A percentile compares a stretch with the other conserved stretches of the same genome.
These are phyloP conservation scores for Endoconidiophora laricicola DNA, from an alignment of 2,329 filamentous ascomycete species.

Conservation along the genomic window DNA sequence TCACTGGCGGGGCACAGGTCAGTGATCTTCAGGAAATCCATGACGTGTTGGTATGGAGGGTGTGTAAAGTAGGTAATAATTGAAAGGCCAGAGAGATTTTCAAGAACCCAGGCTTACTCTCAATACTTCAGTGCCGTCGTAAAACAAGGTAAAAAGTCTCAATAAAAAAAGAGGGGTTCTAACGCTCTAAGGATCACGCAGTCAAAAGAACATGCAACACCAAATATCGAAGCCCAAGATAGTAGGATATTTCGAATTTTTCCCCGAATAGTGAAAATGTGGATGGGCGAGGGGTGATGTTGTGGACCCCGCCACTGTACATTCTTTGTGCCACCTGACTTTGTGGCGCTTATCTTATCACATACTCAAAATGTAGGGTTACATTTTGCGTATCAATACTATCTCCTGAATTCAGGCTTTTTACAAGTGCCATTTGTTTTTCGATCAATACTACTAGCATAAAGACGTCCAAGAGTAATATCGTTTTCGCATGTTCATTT, in stretches of 20 bases:
- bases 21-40: conserved; percentile 43
- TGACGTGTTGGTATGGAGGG: conserved; percentile 1
- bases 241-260: conserved; percentile 11
- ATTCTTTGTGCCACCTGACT: too few relatives aligned
- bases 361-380: not conserved
- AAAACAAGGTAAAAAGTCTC: not conserved
- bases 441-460: too few relatives aligned
- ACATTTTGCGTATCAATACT: too few relatives aligned
- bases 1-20: conserved; percentile 56
- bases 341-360: not conserved
- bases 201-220: conserved; percentile 1
- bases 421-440: too few relatives aligned
- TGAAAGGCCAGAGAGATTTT: not conserved
- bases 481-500: too few relatives aligned
- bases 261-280: conserved; percentile 11
- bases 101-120: not conserved
- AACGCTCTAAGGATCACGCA: conserved; percentile 5
- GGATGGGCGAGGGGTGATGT: conserved; percentile 11
- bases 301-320: too few relatives aligned
- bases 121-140: not conserved
- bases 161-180: conserved; percentile 3
- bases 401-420: not conserved
- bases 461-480: too few relatives aligned
- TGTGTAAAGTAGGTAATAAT: not conserved
- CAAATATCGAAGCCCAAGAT: not conserved